Conservation (phyloP, 163 green algal species). For the Chlorella variabilis region DNA sequence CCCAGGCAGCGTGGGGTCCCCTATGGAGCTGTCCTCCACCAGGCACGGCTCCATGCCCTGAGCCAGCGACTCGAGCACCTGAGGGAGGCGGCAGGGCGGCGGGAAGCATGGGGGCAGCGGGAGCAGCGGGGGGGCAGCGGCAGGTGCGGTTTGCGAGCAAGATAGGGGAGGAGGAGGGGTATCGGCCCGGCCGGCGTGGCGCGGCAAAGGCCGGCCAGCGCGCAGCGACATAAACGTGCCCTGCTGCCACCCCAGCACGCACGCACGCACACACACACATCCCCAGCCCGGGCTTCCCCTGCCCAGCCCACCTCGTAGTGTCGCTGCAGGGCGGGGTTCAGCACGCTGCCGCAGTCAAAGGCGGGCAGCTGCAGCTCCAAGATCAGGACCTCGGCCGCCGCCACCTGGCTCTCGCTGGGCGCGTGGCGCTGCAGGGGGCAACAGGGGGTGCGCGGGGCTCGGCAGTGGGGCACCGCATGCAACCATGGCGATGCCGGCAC, state of each 20-base stretch:
- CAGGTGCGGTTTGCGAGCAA: not conserved
- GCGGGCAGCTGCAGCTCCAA: slow-evolving; percentile 24
- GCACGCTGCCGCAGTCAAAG: slow-evolving; percentile 27
- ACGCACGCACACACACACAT: not conserved
- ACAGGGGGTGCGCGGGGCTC: not conserved
- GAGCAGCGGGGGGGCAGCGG: not conserved
- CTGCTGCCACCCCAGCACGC: not conserved
- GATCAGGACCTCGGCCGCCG: slow-evolving; percentile 44
- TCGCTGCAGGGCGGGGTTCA: slow-evolving; percentile 58
- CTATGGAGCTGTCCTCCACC: not conserved
- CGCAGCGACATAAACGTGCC: no score
- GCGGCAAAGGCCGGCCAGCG: no score
- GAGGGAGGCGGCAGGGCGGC: not conserved
- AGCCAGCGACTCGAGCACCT: slow-evolving; percentile 52
- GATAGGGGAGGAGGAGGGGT: no score
- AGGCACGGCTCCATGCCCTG: slow-evolving; percentile 21
- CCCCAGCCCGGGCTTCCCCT: not conserved
- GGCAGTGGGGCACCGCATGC: not conserved
- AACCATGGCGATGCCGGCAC: not conserved
- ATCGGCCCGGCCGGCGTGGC: no score
- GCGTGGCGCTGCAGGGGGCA: not conserved
- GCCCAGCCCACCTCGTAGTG: slow-evolving; percentile 48
- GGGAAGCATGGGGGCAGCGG: not conserved
- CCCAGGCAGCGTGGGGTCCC: slow-evolving; percentile 32
- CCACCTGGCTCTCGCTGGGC: slow-evolving; percentile 32